Conservation (phyloP, 2,329 filamentous ascomycete genomes). For the Diplocarpon mali region DNA sequence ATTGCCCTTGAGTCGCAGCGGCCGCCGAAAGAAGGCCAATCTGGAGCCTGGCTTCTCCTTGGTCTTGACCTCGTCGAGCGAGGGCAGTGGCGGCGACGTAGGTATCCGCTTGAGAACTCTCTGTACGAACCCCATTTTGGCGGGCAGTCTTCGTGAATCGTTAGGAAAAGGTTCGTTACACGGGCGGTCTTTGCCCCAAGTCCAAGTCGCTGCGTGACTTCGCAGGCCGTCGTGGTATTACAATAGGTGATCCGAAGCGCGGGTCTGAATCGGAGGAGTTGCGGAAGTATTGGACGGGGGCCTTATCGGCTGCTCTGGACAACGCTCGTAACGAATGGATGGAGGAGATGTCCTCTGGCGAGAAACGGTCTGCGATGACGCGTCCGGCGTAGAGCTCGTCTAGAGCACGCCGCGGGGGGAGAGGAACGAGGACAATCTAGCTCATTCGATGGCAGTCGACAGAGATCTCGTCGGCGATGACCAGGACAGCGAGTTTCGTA, state of each 20-base stretch:
- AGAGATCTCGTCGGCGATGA: constrained; percentile 11
- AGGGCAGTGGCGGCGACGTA: constrained; percentile 32
- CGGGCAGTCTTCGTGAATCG: constrained; percentile 7
- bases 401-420: constrained; percentile 16
- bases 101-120: constrained; percentile 41
- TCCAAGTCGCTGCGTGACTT: constrained; percentile 11
- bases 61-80: constrained; percentile 33
- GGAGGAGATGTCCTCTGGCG: constrained; percentile 25
- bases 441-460: constrained; percentile 17
- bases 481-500: constrained; percentile 9
- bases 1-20: constrained; percentile 81
- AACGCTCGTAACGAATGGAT: constrained; percentile 25
- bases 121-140: constrained; percentile 40
- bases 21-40: constrained; percentile 74
- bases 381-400: constrained; percentile 15
- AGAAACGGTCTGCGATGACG: constrained; percentile 22
- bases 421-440: constrained; percentile 12
- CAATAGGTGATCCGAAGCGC: constrained; percentile 20
- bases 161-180: constrained; percentile 21
- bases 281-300: constrained; percentile 1
- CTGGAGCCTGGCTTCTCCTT: constrained; percentile 35
- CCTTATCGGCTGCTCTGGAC: constrained; percentile 15
- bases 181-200: constrained; percentile 14
- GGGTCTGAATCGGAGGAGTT: constrained; percentile 17
- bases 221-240: constrained; percentile 15